Percentiles rank a stretch among this genome's conserved stretches.
phyloP scores from a whole-genome alignment of 108 stramenopile genomes.

The Hondaea fermentalgiana region DNA sequence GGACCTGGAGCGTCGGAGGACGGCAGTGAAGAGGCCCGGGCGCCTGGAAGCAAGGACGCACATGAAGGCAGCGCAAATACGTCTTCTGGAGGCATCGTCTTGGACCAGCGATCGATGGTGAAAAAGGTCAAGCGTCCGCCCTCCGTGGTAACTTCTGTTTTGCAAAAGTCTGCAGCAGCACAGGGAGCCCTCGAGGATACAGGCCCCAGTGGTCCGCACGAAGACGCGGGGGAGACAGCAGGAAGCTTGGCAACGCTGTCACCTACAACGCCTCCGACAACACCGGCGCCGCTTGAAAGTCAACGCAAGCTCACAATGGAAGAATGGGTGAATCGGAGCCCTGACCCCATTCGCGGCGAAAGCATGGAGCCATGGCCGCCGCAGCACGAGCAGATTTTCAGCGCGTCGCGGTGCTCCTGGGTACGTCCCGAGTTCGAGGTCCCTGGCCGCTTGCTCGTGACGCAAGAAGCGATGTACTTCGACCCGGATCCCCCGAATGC shows the following conservation, averaged over 20 bases:
- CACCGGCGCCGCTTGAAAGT: background rate
- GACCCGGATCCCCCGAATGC: background rate
- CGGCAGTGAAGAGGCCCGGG: too few relatives aligned
- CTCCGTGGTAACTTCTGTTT: background rate
- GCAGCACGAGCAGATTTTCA: background rate
- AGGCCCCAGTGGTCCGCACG: too few relatives aligned
- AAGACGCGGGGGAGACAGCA: background rate
- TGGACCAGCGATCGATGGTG: background rate
- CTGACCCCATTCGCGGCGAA: background rate
- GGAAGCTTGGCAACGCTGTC: background rate
- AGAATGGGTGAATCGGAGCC: background rate
- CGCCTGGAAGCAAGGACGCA: too few relatives aligned
- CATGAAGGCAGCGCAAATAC: too few relatives aligned
- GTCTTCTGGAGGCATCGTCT: background rate
- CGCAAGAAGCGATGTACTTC: background rate
- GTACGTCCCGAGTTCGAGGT: background rate
- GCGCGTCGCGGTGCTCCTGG: background rate
- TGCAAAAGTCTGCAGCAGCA: background rate
- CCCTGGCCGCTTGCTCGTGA: background rate
- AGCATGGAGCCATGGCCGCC: background rate
- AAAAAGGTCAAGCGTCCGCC: background rate
- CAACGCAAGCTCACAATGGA: conserved; percentile 5
- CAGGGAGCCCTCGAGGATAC: too few relatives aligned
- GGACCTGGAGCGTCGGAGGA: too few relatives aligned
- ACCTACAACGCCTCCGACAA: background rate